phyloP scores from a whole-genome alignment of 2,329 filamentous ascomycete genomes.

The Aspergillus sp. region DNA sequence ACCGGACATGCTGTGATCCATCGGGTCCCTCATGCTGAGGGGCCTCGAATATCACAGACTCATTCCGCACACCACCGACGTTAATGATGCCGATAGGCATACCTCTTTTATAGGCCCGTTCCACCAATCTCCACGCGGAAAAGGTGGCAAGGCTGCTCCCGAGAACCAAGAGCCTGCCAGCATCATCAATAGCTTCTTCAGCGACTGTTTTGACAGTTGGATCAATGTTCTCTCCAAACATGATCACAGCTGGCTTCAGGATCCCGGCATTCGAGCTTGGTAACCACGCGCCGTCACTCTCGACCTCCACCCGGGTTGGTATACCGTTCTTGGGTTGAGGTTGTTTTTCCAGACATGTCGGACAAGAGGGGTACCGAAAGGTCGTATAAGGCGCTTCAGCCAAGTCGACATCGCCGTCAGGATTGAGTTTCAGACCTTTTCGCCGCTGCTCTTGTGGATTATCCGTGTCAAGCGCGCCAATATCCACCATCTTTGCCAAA shows the following conservation, averaged over 20 bases:
- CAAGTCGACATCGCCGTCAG: slow-evolving; percentile 89
- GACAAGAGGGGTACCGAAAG: slow-evolving; percentile 87
- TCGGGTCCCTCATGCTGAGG: slow-evolving; percentile 14
- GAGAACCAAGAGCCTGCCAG: slow-evolving; percentile 67
- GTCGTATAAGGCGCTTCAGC: slow-evolving; percentile 80
- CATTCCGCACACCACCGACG: slow-evolving; percentile 49
- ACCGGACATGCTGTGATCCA: slow-evolving; percentile 31
- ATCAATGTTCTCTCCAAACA: slow-evolving; percentile 90
- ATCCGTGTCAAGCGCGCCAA: slow-evolving; percentile 71
- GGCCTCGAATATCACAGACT: slow-evolving; percentile 35
- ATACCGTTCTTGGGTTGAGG: slow-evolving; percentile 51
- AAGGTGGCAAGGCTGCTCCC: slow-evolving; percentile 92
- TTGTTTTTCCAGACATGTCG: slow-evolving; percentile 63
- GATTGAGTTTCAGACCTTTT: slow-evolving; percentile 73
- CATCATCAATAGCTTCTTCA: slow-evolving; percentile 71
- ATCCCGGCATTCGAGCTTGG: slow-evolving; percentile 63
- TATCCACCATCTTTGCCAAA: slow-evolving; percentile 61
- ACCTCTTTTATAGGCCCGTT: slow-evolving; percentile 69
- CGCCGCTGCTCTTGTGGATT: slow-evolving; percentile 62
- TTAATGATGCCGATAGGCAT: slow-evolving; percentile 88
- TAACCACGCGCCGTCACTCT: slow-evolving; percentile 73
- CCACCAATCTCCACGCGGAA: slow-evolving; percentile 85
- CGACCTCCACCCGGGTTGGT: slow-evolving; percentile 57
- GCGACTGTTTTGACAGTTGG: slow-evolving; percentile 63
- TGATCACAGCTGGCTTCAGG: slow-evolving; percentile 85